These are phyloP conservation scores for Didymella arachidicola DNA, from an alignment of 2,329 filamentous ascomycete species.

Conservation along the genomic window DNA sequence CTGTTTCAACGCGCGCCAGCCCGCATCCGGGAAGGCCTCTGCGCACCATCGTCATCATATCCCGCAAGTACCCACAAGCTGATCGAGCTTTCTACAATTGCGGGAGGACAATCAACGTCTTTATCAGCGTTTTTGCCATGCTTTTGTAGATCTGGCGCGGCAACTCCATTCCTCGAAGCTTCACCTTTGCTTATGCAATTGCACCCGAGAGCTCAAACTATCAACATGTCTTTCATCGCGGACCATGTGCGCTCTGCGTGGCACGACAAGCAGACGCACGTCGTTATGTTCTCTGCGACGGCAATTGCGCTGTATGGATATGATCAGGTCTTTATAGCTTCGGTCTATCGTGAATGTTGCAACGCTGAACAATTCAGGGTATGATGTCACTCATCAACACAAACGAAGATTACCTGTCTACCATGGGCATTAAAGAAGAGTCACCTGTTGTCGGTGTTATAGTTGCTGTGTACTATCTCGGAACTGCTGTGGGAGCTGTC, in stretches of 20 bases:
- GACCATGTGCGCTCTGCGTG: constrained; percentile 34
- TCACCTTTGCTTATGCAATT: constrained; percentile 10
- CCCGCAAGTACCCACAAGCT: constrained; percentile 19
- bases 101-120: constrained; percentile 11
- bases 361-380: constrained; percentile 35
- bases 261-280: constrained; percentile 55
- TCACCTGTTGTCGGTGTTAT: constrained; percentile 65
- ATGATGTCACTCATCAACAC: constrained; percentile 65
- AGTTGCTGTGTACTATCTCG: constrained; percentile 69
- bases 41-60: constrained; percentile 22
- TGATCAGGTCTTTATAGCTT: constrained; percentile 34
- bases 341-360: neutral
- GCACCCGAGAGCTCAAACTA: constrained; percentile 1
- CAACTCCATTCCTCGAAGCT: neutral
- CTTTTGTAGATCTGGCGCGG: neutral
- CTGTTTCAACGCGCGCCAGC: constrained; percentile 3
- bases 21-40: constrained; percentile 13
- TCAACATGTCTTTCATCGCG: constrained; percentile 24
- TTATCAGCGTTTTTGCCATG: constrained; percentile 5
- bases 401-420: constrained; percentile 62
- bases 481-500: constrained; percentile 66
- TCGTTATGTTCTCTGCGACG: constrained; percentile 62
- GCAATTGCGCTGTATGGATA: constrained; percentile 64
- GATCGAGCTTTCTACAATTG: constrained; percentile 12
- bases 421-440: constrained; percentile 63